A percentile compares a stretch with the other conserved stretches of the same genome.
These are phyloP conservation scores for Stephania cephalantha DNA, from an alignment of 164 flowering plant species.

Conservation along the genomic window DNA sequence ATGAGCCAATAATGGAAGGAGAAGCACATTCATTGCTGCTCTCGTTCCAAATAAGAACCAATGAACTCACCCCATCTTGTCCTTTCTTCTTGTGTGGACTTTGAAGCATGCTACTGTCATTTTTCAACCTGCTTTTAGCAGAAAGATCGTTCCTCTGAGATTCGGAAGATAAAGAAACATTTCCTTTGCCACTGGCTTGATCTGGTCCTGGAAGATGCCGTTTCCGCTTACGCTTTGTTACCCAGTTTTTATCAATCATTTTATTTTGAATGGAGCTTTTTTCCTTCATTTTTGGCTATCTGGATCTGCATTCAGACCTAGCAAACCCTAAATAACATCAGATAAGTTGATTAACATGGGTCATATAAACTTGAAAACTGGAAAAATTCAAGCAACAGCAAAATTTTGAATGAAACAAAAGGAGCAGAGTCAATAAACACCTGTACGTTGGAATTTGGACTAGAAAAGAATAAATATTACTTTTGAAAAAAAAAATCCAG, in stretches of 20 bases:
- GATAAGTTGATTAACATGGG: slow-evolving; percentile 9
- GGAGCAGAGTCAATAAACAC: neutral
- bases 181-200: slow-evolving; percentile 37
- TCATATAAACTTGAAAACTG: neutral
- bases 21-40: slow-evolving; percentile 7
- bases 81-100: slow-evolving; percentile 70
- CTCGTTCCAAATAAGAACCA: slow-evolving; percentile 4
- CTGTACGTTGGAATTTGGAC: no score
- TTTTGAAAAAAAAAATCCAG: neutral
- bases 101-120: slow-evolving; percentile 27
- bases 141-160: slow-evolving; percentile 35
- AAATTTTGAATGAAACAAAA: neutral
- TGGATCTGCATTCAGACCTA: slow-evolving; percentile 17
- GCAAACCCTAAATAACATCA: slow-evolving; percentile 15
- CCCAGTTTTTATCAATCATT: slow-evolving; percentile 77
- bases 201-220: slow-evolving; percentile 46
- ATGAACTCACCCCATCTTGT: slow-evolving; percentile 81
- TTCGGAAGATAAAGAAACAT: slow-evolving; percentile 31
- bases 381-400: neutral
- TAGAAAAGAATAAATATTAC: no score
- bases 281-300: slow-evolving; percentile 53
- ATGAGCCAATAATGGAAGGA: neutral
- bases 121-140: slow-evolving; percentile 35
- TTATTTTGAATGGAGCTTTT: slow-evolving; percentile 33
- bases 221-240: slow-evolving; percentile 77